Evolutionary conservation across 2,329 filamentous ascomycete species (phyloP), one percentile per base, ranked within the genome.

Genomic region (Sclerotiophoma versabilis): DNA sequence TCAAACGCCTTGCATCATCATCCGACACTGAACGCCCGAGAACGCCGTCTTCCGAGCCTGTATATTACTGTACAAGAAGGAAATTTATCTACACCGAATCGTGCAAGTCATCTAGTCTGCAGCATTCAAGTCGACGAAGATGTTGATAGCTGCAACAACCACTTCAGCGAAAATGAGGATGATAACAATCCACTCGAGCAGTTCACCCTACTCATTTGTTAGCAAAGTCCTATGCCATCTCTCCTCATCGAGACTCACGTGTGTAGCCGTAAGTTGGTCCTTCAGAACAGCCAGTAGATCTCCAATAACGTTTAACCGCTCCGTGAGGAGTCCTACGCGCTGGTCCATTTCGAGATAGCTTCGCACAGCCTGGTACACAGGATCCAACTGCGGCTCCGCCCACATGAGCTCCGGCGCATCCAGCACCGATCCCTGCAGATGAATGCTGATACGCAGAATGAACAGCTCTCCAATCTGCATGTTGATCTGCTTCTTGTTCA

Each of bases 401-500:
- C 95, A 99, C 83, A 99, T 98, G 34, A 99, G 83, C 77, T 99
- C 95, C 0, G 95, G 95, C 9, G 93, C 96, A 75, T 99, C 95
- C 32, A 99, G 87, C 5, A 99, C 93, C 25, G 91, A 96, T 27
- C 95, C 95, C 75, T 98, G 96, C 44, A 99, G 84, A 77, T 99
- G 96, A 70, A 99, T 98, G 75, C 95, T 97, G 79, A 99, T 98
- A 56, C 95, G 87, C 26, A 99, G 81, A 71, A 99, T 98, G 76
- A 99, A 99, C 48, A 99, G 85, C 79, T 99, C 93, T 73, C 95
- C 95, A 57, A 99, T 97, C 77, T 98, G 93, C 93, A 98, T 98
- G 81, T 98, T 98, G 81, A 99, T 97, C 74, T 98, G 87, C 54
- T 87, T 87, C 36, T 93, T 87, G 54, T 88, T 92, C 54, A 99